These are phyloP conservation scores for Schizochytrium sp. DNA, from an alignment of 108 stramenopile species.

Conservation along the genomic window DNA sequence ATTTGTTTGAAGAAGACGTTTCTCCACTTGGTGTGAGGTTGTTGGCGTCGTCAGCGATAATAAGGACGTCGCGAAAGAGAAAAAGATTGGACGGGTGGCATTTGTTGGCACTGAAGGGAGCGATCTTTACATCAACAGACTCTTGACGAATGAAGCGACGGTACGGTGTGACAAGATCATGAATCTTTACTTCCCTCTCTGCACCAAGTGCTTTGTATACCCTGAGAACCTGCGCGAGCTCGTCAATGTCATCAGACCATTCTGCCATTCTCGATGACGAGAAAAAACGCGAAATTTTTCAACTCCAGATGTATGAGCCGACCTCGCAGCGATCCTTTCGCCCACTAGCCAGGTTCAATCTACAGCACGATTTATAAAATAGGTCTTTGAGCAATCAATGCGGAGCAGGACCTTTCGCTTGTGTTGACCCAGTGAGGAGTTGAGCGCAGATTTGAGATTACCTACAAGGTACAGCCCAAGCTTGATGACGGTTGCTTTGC, in stretches of 20 bases:
- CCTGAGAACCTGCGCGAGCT: constrained; percentile 49
- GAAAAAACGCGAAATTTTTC: too few species aligned
- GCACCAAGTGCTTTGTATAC: constrained; percentile 40
- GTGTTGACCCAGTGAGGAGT: too few species aligned
- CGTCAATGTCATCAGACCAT: constrained; percentile 49
- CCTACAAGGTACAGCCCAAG: too few species aligned
- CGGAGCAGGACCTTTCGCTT: too few species aligned
- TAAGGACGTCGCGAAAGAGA: neutral
- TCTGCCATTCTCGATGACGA: neutral
- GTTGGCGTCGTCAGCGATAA: neutral
- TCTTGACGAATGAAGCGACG: neutral
- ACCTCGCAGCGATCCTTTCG: too few species aligned
- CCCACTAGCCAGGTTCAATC: too few species aligned
- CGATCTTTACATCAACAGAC: neutral
- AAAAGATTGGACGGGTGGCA: neutral
- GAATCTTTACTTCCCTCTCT: neutral
- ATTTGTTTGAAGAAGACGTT: neutral
- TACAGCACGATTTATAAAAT: too few species aligned
- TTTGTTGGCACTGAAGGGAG: constrained; percentile 32
- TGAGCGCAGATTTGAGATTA: too few species aligned
- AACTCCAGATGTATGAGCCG: too few species aligned
- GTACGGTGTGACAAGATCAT: constrained; percentile 35
- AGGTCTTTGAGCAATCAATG: too few species aligned
- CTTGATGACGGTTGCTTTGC: too few species aligned
- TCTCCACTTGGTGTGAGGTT: neutral